Evolutionary conservation across 108 stramenopile genomes (phyloP).

Genomic region (Nitzschia sp.): DNA sequence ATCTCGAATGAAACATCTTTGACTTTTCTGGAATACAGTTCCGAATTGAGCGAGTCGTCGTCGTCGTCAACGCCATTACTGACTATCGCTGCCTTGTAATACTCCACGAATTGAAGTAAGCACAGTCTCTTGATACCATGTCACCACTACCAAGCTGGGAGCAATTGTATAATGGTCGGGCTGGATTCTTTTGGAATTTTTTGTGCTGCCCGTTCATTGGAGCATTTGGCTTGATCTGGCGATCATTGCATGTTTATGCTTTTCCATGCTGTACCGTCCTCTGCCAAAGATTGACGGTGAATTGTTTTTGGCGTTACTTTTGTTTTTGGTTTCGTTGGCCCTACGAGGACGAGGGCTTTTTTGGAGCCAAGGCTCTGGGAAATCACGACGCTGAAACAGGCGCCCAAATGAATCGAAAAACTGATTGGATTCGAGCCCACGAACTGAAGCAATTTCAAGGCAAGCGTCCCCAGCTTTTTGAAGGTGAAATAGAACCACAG

Average conservation of each 20-base stretch:
- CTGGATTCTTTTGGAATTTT: conserved; percentile 24
- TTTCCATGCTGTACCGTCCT: conserved; percentile 39
- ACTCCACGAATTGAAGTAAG: too few species aligned
- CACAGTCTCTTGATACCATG: too few species aligned
- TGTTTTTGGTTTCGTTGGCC: conserved; percentile 37
- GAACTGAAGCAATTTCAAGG: conserved; percentile 29
- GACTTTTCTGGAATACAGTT: too few species aligned
- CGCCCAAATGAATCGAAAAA: conserved; percentile 25
- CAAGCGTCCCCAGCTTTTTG: conserved; percentile 48
- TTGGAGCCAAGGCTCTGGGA: conserved; percentile 42
- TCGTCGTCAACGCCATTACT: too few species aligned
- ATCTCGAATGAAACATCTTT: too few species aligned
- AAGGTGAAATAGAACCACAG: conserved; percentile 54
- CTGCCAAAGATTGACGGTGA: conserved; percentile 31
- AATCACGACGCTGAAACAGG: conserved; percentile 16
- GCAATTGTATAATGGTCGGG: conserved; percentile 19
- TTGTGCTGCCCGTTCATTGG: conserved; percentile 44
- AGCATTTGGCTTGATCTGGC: conserved; percentile 35
- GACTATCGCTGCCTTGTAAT: too few species aligned
- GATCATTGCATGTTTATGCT: conserved; percentile 34
- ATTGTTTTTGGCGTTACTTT: conserved; percentile 32
- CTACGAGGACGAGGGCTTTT: conserved; percentile 45
- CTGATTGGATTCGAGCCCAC: conserved; percentile 40
- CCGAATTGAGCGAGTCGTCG: too few species aligned
- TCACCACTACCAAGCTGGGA: conserved; percentile 4